A percentile compares a stretch with the other conserved stretches of the same genome.
Evolutionary conservation across 441 rosid species (phyloP).

Genomic region (Erysimum pusillum): DNA sequence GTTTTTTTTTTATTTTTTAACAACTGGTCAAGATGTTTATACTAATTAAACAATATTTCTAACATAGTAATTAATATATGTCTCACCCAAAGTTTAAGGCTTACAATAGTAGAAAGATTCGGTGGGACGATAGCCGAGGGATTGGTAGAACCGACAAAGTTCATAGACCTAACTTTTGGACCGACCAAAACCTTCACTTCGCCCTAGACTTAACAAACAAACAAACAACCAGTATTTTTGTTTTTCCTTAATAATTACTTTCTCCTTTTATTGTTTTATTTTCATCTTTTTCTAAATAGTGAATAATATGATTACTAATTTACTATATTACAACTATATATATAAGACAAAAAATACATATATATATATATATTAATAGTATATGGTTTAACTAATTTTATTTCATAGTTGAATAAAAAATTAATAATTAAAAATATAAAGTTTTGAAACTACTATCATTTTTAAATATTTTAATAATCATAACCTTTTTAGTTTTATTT

Average conservation of each 20-base stretch:
- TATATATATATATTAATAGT: neutral
- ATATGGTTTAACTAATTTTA: neutral
- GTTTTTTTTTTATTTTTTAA: too few relatives aligned
- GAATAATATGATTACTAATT: neutral
- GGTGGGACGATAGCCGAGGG: constrained; percentile 2
- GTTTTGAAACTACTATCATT: too few relatives aligned
- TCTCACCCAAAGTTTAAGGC: too few relatives aligned
- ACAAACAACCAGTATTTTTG: neutral
- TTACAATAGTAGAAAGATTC: constrained; percentile 17
- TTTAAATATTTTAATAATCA: too few relatives aligned
- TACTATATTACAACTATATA: neutral
- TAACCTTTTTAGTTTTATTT: too few relatives aligned
- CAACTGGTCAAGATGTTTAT: too few relatives aligned
- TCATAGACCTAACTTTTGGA: constrained; percentile 34
- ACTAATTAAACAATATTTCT: neutral
- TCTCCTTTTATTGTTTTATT: neutral
- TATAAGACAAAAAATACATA: neutral
- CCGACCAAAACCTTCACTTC: constrained; percentile 43
- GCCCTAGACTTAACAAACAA: constrained; percentile 26
- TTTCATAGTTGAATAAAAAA: neutral
- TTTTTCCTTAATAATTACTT: neutral
- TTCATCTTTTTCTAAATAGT: neutral
- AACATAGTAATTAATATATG: neutral
- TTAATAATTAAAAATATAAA: too few relatives aligned
- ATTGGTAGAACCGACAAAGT: neutral